Base-by-base conservation (phyloP, 176 grass and related monocot species). In the Raddia distichophylla region DNA sequence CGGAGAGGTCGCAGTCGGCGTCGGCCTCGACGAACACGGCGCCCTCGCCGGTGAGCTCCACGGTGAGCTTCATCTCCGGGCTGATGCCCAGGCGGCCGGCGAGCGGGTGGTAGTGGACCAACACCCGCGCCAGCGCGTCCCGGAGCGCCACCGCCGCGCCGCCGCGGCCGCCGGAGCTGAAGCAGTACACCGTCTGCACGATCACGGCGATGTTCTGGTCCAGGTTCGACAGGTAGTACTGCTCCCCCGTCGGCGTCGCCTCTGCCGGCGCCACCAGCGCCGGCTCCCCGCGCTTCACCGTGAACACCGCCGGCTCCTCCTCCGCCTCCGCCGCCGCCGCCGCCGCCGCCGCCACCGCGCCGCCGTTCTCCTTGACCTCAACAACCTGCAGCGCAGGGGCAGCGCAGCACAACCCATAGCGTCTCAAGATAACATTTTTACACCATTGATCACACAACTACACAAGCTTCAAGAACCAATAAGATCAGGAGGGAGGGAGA, bases 141-240 rank as follows among this genome's bases (percentile, higher is more conserved):
- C 90, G 91, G 56, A 98, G 90, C 61, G 43, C 83, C n/a, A 79
- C 52, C 37, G 48, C 88, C 3, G 68, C 83, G 13, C 66, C 86
- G 33, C 55, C 90, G 53, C 42, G 72, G 27, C 49, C 84, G n/a
- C 17, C n/a, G 16, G 59, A 9, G 7, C 59, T 34, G 93, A 90
- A 98, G 85, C 92, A 91, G 89, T 98, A 98, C 7, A 95, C 66
- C 0, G 96, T 99, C 81, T 95, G 91, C 73, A 95, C 89, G 76
- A 95, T 80, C 37, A 99, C 93, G 1, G 91, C 93, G 35, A 99
- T 90, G 83, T 99, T 93, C 86, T 99, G 96, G 87, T 99, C 96
- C 35, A 99, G 89, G 90, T 99, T 99, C 1, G 90, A 95, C n/a
- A 99, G 89, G 88, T 87, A 99, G 88, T 99, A 99, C 34, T 73